Percentiles rank a stretch among this genome's conserved stretches.
Conservation (phyloP, 176 grass and related monocot genomes). For the Oryza nivara region DNA sequence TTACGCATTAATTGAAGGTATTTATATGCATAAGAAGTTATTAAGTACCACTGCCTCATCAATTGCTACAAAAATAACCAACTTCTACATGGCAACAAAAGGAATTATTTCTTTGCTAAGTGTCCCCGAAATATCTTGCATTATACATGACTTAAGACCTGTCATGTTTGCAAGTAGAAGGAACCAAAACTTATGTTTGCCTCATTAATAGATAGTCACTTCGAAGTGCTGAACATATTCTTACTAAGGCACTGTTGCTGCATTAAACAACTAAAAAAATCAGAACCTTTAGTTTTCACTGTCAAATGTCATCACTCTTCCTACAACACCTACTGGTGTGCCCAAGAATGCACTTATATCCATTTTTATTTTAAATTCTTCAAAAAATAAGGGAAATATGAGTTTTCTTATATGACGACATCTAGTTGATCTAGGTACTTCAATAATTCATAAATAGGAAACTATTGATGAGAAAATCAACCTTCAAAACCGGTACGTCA, state of each 20-base stretch:
- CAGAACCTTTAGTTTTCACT: background rate
- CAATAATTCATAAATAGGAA: constrained; percentile 16
- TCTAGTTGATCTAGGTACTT: background rate
- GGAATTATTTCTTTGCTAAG: background rate
- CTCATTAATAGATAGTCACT: background rate
- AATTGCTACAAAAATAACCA: background rate
- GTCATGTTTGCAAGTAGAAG: background rate
- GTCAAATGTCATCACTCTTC: background rate
- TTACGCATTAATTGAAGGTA: background rate
- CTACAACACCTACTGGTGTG: background rate
- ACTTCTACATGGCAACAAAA: background rate
- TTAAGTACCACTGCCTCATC: background rate
- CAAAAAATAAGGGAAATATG: background rate
- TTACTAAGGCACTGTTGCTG: background rate
- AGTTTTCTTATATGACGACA: background rate
- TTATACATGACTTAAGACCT: background rate
- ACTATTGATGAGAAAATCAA: constrained; percentile 26
- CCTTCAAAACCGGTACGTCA: constrained; percentile 58
- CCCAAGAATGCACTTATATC: background rate
- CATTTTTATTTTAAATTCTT: constrained; percentile 6
- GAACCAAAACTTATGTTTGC: background rate
- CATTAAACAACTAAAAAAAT: background rate
- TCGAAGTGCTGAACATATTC: background rate
- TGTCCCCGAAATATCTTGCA: background rate
- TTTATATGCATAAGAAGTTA: background rate